Evolutionary conservation across 768 basidiomycete species (phyloP).

Genomic region (Pulveroboletus frians): DNA sequence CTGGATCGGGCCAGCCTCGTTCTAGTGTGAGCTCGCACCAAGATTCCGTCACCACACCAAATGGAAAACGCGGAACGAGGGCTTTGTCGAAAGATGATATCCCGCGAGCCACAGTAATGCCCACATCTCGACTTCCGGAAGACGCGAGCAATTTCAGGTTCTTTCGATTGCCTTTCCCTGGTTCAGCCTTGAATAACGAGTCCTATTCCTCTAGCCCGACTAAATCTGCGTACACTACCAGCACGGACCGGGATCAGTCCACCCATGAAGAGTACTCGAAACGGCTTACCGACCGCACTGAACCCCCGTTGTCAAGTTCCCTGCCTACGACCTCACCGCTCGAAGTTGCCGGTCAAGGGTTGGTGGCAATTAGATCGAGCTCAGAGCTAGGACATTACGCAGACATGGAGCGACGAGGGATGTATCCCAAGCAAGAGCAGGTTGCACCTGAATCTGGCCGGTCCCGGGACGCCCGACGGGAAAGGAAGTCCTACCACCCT

Average conservation of each 20-base stretch:
- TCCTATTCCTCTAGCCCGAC: conserved; percentile 48
- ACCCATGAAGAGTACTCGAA: conserved; percentile 29
- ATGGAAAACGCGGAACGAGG: conserved; percentile 35
- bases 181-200: conserved; percentile 21
- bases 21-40: conserved; percentile 50
- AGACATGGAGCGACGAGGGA: conserved; percentile 46
- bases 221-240: conserved; percentile 45
- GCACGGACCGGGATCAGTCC: conserved; percentile 25
- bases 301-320: conserved; percentile 60
- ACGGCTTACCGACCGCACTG: conserved; percentile 44
- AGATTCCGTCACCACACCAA: conserved; percentile 20
- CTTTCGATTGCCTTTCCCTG: conserved; percentile 39
- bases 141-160: conserved; percentile 57
- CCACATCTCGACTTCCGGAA: conserved; percentile 50
- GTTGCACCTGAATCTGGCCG: conserved; percentile 54
- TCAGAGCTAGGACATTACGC: conserved; percentile 81
- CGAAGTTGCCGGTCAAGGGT: conserved; percentile 28
- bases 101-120: conserved; percentile 47
- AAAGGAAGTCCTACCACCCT: conserved; percentile 64
- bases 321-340: conserved; percentile 47
- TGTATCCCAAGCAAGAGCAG: conserved; percentile 34
- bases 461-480: conserved; percentile 43
- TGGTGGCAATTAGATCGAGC: conserved; percentile 50
- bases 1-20: conserved; percentile 42
- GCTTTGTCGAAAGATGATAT: conserved; percentile 58